These are phyloP conservation scores for Aspergillus funiculosus DNA, from an alignment of 495 filamentous ascomycete genomes.

Conservation along the genomic window DNA sequence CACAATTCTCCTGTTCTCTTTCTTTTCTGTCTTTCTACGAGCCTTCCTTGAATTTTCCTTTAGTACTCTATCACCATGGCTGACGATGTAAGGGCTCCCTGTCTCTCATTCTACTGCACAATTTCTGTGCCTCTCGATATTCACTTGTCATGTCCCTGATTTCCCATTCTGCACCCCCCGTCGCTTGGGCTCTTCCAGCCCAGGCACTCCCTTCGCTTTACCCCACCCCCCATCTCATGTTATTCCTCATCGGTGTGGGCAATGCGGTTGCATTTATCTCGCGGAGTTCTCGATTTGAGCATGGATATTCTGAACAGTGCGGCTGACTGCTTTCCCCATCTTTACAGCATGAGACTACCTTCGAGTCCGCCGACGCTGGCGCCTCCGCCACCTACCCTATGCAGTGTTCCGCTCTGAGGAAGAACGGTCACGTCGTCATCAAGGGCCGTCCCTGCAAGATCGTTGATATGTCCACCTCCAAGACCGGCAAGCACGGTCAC, in stretches of 20 bases:
- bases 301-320: slow-evolving; percentile 17
- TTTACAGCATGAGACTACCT: slow-evolving; percentile 79
- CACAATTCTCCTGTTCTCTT: slow-evolving; percentile 10
- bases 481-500: slow-evolving; percentile 99
- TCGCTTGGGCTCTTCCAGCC: slow-evolving; percentile 19
- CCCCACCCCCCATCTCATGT: slow-evolving; percentile 22
- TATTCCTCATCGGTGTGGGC: slow-evolving; percentile 5
- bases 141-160: slow-evolving; percentile 4
- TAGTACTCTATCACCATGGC: slow-evolving; percentile 35
- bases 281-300: not conserved
- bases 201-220: slow-evolving; percentile 31
- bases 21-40: slow-evolving; percentile 20
- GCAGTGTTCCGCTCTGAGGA: slow-evolving; percentile 98
- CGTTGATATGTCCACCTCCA: slow-evolving; percentile 99
- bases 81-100: slow-evolving; percentile 45
- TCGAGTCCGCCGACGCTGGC: slow-evolving; percentile 88
- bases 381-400: slow-evolving; percentile 90
- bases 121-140: not conserved
- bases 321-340: slow-evolving; percentile 1
- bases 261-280: slow-evolving; percentile 4
- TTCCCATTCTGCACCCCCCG: slow-evolving; percentile 4
- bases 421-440: slow-evolving; percentile 98
- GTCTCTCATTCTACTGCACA: not conserved
- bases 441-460: slow-evolving; percentile 99
- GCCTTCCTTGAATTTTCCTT: slow-evolving; percentile 18